Evolutionary conservation across 768 basidiomycete species (phyloP), one percentile per base, ranked within the genome.

Genomic region (Fistulinella prunicolor): DNA sequence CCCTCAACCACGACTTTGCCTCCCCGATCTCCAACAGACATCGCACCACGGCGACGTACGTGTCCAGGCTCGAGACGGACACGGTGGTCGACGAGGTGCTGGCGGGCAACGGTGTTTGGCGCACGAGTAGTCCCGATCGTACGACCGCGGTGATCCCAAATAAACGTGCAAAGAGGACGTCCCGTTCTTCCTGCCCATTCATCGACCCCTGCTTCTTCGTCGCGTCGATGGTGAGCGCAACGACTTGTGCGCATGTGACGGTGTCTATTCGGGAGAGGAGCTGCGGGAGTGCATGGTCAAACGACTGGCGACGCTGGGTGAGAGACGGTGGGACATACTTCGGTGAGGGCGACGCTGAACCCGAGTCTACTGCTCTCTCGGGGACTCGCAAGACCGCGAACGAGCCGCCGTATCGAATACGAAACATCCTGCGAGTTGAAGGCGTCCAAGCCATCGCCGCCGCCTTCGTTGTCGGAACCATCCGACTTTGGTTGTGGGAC

Each of bases 341-440:
- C 94, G 0, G 95, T 93, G 56, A 99, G 73, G 26, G 94, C 93
- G 37, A 99, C 95, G 9, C 94, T 92, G 64, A 97, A 99, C 16
- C 95, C 95, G 30, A 97, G 72, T 55, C 95, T 72, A 67, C 93
- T 95, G 65, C 90, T 91, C 65, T 99, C 94, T 58, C 94, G 76
- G 1, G 93, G 88, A 65, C 91, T 94, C 0, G 89, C 91, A 24
- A 99, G 74, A 12, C 95, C 95, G 35, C 93, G 78, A 16, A 95
- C 72, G 29, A 99, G 78, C 14, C 95, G 68, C 42, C 89, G 81
- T 60, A 98, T 83, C 5, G 94, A 89, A 64, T 99, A 99, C 6
- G 89, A 80, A 1, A 96, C 90, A 72, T 99, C 95, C 53, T 85
- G 87, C 4, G 90, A 86, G 68, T 95, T 94, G 40, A 85, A 62